Base-by-base conservation (phyloP, 257 asterid genomes). In the Agastache rugosa region DNA sequence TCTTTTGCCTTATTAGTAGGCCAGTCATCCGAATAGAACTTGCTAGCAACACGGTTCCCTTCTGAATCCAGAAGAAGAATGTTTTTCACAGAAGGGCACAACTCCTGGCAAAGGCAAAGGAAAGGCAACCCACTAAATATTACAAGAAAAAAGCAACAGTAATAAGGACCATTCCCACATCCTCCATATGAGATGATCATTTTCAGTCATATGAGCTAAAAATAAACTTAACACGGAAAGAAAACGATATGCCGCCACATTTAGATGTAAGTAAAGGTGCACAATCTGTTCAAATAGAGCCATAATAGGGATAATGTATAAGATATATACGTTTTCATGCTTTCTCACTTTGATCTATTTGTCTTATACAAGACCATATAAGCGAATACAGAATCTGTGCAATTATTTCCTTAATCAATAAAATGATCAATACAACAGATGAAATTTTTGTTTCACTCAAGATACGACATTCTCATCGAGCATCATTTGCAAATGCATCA, bases 21-120 rank as follows among this genome's bases (percentile, higher is more conserved):
- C 97, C 96, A 88, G 71, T 91, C 96, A 84, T 91, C 97, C 17
- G 92, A 81, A 80, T 68, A 91, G 80, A 87, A 89, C 83, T 89
- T 91, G 75, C 81, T 90, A 53, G 94, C 97, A 42, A 89, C 76
- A 19, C 96, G 96, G 60, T 84, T 88, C 63, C 97, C 96, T 70
- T 91, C 96, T 11, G 94, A 85, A 80, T 91, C 97, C 64, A 91
- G 89, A 74, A 91, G 89, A 37, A 91, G 94, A 63, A 91, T 81
- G 82, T 79, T 87, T 89, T 88, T 91, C 37, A 87, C 84, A 69
- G 83, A 74, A 73, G 97, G 97, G 83, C 88, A 81, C 11, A 74
- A 55, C 17, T 89, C 96, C 97, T 91, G 80, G 75, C 51, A 35
- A 44, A 81, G 80, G 75, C 51, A 35, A 44, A 81, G 45, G 64